phyloP scores from a whole-genome alignment of 2,329 filamentous ascomycete species.

The Chaetomiaceae sp. region DNA sequence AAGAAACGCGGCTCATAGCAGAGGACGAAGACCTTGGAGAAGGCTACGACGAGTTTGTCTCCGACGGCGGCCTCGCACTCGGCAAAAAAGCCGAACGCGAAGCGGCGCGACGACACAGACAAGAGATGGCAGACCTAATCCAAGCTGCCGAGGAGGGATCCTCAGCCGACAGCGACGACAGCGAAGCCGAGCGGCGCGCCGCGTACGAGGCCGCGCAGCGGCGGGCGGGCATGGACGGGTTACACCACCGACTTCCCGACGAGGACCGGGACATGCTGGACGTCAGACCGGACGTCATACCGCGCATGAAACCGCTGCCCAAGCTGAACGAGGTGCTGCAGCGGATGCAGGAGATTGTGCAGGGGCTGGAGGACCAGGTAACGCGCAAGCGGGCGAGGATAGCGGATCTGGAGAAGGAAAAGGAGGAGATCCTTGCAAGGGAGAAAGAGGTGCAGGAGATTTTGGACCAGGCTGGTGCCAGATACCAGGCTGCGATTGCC shows the following conservation, averaged over 20 bases:
- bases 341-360: constrained; percentile 57
- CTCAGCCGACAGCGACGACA: constrained; percentile 50
- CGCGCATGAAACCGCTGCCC: constrained; percentile 74
- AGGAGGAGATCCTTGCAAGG: constrained; percentile 60
- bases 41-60: constrained; percentile 87
- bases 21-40: constrained; percentile 93
- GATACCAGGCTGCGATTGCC: constrained; percentile 45
- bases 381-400: constrained; percentile 58
- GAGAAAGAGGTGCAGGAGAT: constrained; percentile 77
- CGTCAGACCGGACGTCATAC: constrained; percentile 39
- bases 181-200: constrained; percentile 64
- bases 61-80: constrained; percentile 74
- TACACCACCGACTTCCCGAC: constrained; percentile 49
- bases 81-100: constrained; percentile 76
- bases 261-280: constrained; percentile 38
- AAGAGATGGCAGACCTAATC: constrained; percentile 81
- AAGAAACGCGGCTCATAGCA: constrained; percentile 68
- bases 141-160: constrained; percentile 64
- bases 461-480: constrained; percentile 73
- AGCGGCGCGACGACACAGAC: constrained; percentile 59
- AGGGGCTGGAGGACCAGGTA: constrained; percentile 59
- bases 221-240: constrained; percentile 75
- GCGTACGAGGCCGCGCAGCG: constrained; percentile 88
- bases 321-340: constrained; percentile 64
- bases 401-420: constrained; percentile 64